phyloP scores from a whole-genome alignment of 2,329 filamentous ascomycete genomes.

The Magnaporthiopsis poae region DNA sequence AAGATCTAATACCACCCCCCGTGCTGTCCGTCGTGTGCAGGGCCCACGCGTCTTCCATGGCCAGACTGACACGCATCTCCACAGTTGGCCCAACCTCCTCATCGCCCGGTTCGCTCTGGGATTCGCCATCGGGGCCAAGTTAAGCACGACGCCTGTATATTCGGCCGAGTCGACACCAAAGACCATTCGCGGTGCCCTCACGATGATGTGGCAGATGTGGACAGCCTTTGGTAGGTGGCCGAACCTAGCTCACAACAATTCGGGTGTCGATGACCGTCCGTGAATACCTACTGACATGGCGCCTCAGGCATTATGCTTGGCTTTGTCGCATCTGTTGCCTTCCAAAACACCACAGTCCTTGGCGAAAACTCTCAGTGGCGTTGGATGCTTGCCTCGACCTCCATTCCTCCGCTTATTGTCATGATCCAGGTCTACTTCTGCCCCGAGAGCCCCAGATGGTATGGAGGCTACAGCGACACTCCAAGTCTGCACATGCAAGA shows the following conservation, averaged over 20 bases:
- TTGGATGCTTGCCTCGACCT: slow-evolving; percentile 7
- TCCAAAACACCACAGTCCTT: neutral
- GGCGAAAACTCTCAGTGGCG: slow-evolving; percentile 5
- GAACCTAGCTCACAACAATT: no score
- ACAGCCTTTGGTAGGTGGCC: slow-evolving; percentile 26
- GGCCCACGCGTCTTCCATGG: neutral
- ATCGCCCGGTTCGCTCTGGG: slow-evolving; percentile 58
- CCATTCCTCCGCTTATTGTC: neutral
- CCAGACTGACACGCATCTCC: neutral
- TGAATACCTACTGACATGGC: neutral
- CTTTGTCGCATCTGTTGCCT: slow-evolving; percentile 1
- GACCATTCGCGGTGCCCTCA: slow-evolving; percentile 4
- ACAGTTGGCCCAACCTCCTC: slow-evolving; percentile 53
- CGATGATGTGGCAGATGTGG: slow-evolving; percentile 22
- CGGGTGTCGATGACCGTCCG: no score
- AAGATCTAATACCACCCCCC: neutral
- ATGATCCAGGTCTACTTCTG: slow-evolving; percentile 6
- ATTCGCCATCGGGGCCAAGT: slow-evolving; percentile 55
- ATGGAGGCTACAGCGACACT: neutral
- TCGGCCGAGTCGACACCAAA: slow-evolving; percentile 3
- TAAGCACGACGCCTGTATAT: slow-evolving; percentile 28
- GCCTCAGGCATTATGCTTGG: slow-evolving; percentile 39
- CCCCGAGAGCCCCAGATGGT: slow-evolving; percentile 2
- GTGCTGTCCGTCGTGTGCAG: neutral
- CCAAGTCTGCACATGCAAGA: neutral